phyloP scores from a whole-genome alignment of 108 stramenopile genomes.

The Stephanodiscus triporus region DNA sequence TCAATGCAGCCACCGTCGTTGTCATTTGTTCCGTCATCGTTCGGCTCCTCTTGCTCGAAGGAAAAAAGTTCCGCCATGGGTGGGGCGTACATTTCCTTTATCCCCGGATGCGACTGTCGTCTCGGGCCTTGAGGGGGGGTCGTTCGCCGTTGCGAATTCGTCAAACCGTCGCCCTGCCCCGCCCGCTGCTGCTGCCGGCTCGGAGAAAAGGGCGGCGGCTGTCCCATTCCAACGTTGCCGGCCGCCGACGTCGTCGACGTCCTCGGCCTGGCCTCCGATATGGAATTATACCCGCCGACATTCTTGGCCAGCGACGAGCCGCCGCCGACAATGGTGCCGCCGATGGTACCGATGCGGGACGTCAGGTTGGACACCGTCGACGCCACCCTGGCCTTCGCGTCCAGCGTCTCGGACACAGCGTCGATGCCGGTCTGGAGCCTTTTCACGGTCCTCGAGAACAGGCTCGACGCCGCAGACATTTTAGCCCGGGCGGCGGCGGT shows the following conservation, averaged over 20 bases:
- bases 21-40: not conserved
- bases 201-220: not conserved
- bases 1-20: not conserved
- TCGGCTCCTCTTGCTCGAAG: conserved; percentile 9
- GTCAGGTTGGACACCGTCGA: conserved; percentile 44
- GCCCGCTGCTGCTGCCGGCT: conserved; percentile 4
- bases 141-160: not conserved
- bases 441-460: conserved; percentile 33
- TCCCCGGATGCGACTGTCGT: not conserved
- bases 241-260: not conserved
- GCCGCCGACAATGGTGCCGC: conserved; percentile 20
- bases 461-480: conserved; percentile 26
- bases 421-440: conserved; percentile 46
- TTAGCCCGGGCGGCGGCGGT: not conserved
- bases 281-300: not conserved
- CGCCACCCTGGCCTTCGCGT: conserved; percentile 26
- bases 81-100: conserved; percentile 39
- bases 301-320: not conserved
- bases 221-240: conserved; percentile 13
- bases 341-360: conserved; percentile 37
- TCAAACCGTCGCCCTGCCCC: not conserved
- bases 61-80: conserved; percentile 47
- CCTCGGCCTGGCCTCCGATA: not conserved
- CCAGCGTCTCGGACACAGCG: conserved; percentile 40
- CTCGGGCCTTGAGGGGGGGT: not conserved